Conservation (phyloP, 2,329 filamentous ascomycete species). For the Pyrenophora tritici-repentis region DNA sequence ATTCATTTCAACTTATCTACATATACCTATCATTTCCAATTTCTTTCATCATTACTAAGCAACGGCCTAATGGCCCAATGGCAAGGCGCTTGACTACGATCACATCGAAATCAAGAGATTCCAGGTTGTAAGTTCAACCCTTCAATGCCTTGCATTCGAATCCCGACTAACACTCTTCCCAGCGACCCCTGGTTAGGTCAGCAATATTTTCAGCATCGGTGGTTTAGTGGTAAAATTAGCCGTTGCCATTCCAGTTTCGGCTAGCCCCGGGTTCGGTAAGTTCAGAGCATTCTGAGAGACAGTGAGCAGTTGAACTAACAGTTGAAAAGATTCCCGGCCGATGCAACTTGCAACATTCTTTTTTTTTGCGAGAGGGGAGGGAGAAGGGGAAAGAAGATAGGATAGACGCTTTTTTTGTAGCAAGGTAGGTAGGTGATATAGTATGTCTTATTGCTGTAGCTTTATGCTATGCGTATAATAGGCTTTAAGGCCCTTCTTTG, state of each 20-base stretch:
- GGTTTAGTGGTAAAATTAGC: constrained; percentile 42
- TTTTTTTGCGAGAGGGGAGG: too few species aligned
- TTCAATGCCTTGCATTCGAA: neutral
- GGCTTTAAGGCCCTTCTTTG: too few species aligned
- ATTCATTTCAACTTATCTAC: neutral
- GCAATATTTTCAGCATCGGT: constrained; percentile 25
- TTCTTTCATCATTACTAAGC: constrained; percentile 13
- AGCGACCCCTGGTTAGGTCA: constrained; percentile 17
- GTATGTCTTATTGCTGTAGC: too few species aligned
- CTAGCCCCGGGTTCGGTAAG: constrained; percentile 37
- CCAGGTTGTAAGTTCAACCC: constrained; percentile 23
- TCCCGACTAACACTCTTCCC: neutral
- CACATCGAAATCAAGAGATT: constrained; percentile 37
- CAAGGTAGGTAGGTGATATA: too few species aligned
- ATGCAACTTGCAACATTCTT: too few species aligned
- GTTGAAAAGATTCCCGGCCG: too few species aligned
- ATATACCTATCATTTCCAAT: rapidly evolving
- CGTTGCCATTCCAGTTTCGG: constrained; percentile 34
- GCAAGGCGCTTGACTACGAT: constrained; percentile 63
- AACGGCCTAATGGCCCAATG: constrained; percentile 56
- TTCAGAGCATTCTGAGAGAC: too few species aligned
- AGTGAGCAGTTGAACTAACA: too few species aligned
- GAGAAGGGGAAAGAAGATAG: too few species aligned
- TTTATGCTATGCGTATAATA: too few species aligned
- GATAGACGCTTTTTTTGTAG: too few species aligned